Conservation (phyloP, 202 grass and related monocot genomes). For the Schoenoplectus triqueter region DNA sequence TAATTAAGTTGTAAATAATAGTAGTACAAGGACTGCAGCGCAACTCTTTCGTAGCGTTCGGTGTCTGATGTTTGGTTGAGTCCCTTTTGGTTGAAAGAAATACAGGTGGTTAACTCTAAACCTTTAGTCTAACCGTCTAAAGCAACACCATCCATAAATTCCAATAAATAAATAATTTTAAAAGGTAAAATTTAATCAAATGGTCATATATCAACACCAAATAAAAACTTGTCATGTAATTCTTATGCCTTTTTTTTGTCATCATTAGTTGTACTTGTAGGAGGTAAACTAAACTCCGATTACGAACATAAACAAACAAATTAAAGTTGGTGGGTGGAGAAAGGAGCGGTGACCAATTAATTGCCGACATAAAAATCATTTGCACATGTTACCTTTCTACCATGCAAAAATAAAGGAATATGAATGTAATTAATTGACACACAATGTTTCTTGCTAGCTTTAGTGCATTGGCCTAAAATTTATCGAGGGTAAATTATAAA, state of each 20-base stretch:
- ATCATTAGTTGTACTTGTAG: background rate
- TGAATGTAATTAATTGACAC: background rate
- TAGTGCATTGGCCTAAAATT: background rate
- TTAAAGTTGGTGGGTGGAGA: background rate
- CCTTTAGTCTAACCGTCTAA: too few species aligned
- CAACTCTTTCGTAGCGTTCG: too few species aligned
- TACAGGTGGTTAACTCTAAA: too few species aligned
- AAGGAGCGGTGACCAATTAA: background rate
- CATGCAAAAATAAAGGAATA: background rate
- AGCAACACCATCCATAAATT: too few species aligned
- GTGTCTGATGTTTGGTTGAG: too few species aligned
- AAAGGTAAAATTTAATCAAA: too few species aligned
- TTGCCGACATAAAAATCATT: slow-evolving; percentile 24
- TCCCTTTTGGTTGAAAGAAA: too few species aligned
- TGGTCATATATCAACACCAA: background rate
- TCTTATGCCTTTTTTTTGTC: background rate
- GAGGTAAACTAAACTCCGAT: slow-evolving; percentile 1
- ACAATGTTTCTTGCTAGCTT: background rate
- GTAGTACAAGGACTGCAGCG: too few species aligned
- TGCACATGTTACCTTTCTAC: background rate
- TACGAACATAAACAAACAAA: slow-evolving; percentile 9
- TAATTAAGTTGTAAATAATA: background rate
- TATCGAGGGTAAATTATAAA: too few species aligned
- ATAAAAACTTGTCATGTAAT: background rate
- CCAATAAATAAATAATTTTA: too few species aligned